A percentile compares a stretch with the other conserved stretches of the same genome.
Evolutionary conservation across 116 monocot genomes (phyloP).

Genomic region (Posidonia oceanica): DNA sequence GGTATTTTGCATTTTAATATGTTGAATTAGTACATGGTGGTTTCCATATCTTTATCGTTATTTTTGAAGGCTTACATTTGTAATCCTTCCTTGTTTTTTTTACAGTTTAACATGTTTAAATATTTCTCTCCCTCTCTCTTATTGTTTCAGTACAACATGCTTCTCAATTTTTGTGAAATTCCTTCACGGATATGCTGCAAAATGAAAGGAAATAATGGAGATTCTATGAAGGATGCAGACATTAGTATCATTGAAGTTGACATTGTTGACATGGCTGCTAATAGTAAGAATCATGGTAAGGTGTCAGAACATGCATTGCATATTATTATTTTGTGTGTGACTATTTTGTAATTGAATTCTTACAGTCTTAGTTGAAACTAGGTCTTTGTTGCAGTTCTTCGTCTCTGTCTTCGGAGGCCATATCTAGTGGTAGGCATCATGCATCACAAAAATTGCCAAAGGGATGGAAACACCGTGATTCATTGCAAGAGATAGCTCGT

Average conservation of each 20-base stretch:
- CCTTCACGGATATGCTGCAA: slow-evolving; percentile 63
- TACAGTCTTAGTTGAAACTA: slow-evolving; percentile 5
- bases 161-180: slow-evolving; percentile 35
- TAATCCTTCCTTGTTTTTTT: not conserved
- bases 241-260: slow-evolving; percentile 11
- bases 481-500: slow-evolving; percentile 70
- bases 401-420: slow-evolving; percentile 15
- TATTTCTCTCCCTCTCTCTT: not conserved
- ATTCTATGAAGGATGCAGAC: not conserved
- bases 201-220: slow-evolving; percentile 30
- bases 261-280: slow-evolving; percentile 12
- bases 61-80: too few species aligned
- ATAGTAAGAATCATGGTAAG: slow-evolving; percentile 8
- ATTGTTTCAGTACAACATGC: slow-evolving; percentile 52
- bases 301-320: slow-evolving; percentile 10
- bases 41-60: too few species aligned
- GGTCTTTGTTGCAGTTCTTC: slow-evolving; percentile 16
- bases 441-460: slow-evolving; percentile 35
- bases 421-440: slow-evolving; percentile 24
- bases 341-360: slow-evolving; percentile 2
- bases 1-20: slow-evolving; percentile 23
- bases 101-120: not conserved
- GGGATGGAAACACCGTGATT: slow-evolving; percentile 45
- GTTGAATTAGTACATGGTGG: not conserved
- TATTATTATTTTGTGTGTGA: not conserved